These are phyloP conservation scores for Oryza officinalis DNA, from an alignment of 176 grass and related monocot species.

Conservation along the genomic window DNA sequence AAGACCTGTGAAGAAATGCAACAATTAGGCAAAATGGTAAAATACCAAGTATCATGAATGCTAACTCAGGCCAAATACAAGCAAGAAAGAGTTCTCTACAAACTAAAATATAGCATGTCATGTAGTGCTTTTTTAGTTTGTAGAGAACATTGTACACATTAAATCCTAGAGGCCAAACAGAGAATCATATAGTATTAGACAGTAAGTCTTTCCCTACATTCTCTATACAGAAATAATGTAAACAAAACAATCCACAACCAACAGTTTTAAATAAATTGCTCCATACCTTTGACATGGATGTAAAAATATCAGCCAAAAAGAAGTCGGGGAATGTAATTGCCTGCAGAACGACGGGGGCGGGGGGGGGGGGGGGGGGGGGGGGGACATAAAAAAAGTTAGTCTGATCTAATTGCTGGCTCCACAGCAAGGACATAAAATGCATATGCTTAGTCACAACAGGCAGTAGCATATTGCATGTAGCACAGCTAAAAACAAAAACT, in stretches of 20 bases:
- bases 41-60: not conserved
- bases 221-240: not conserved
- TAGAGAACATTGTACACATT: not conserved
- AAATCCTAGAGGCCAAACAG: slow-evolving; percentile 10
- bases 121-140: too few relatives aligned
- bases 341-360: slow-evolving; percentile 40
- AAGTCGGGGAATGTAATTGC: slow-evolving; percentile 98
- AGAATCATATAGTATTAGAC: not conserved
- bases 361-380: not conserved
- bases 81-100: not conserved
- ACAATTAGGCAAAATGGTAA: slow-evolving; percentile 21
- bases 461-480: not conserved
- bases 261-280: slow-evolving; percentile 10
- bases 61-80: not conserved
- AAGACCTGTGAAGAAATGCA: slow-evolving; percentile 76
- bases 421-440: slow-evolving; percentile 20
- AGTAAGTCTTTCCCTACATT: not conserved
- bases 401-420: not conserved
- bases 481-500: slow-evolving; percentile 23
- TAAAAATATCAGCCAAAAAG: slow-evolving; percentile 99
- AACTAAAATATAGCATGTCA: not conserved
- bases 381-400: slow-evolving; percentile 28
- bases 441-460: not conserved
- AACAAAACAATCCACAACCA: not conserved
- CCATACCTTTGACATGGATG: slow-evolving; percentile 98